phyloP scores from a whole-genome alignment of 495 filamentous ascomycete species.

The Daldinia childiae region DNA sequence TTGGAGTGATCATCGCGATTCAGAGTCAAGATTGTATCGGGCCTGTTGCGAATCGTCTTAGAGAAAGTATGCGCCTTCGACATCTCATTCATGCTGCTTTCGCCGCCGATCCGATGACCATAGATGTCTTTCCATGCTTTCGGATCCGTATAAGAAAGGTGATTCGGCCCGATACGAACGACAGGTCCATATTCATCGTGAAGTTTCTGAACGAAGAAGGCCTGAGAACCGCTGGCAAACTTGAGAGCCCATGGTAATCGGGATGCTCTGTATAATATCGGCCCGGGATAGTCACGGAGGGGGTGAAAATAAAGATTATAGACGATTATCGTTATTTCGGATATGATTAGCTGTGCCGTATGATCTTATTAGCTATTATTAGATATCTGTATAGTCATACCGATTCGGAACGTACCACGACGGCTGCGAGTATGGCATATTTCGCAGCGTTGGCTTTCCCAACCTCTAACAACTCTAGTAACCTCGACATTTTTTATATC shows the following conservation, averaged over 20 bases:
- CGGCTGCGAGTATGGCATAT: conserved; percentile 19
- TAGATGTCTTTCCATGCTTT: conserved; percentile 69
- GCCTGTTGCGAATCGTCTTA: conserved; percentile 23
- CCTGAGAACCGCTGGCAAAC: conserved; percentile 30
- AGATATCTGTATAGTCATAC: not conserved
- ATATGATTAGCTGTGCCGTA: conserved; percentile 22
- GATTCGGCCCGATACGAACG: conserved; percentile 63
- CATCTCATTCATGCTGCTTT: conserved; percentile 40
- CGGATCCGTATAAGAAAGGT: conserved; percentile 63
- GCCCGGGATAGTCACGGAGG: conserved; percentile 61
- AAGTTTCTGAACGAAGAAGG: conserved; percentile 43
- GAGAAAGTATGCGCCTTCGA: conserved; percentile 40
- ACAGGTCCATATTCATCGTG: conserved; percentile 61
- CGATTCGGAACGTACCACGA: conserved; percentile 20
- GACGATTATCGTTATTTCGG: conserved; percentile 28
- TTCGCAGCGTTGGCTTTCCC: conserved; percentile 18
- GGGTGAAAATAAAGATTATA: conserved; percentile 64
- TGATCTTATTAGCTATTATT: conserved; percentile 3
- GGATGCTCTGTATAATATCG: conserved; percentile 43
- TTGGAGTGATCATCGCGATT: conserved; percentile 47
- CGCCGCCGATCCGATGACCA: conserved; percentile 50
- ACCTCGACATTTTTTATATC: conserved; percentile 5
- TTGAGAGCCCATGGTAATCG: conserved; percentile 35
- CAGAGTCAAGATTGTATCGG: conserved; percentile 44
- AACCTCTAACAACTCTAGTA: conserved; percentile 4